Conservation (phyloP, 2,329 filamentous ascomycete genomes). For the Aspergillus puulaauensis region DNA sequence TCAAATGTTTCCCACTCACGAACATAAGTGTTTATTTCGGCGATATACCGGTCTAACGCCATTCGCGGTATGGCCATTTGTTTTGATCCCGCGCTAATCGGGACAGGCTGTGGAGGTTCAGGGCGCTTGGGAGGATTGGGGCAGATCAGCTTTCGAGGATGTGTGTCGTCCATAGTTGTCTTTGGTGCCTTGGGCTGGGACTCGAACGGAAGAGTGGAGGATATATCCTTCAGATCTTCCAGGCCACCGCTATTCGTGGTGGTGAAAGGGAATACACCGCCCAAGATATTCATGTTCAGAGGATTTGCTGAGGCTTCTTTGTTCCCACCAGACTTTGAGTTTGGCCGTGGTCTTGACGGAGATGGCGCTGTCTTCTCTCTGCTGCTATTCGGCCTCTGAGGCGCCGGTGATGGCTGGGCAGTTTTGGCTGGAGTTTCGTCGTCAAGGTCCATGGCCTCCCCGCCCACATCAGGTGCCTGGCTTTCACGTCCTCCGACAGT, state of each 20-base stretch:
- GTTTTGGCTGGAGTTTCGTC: conserved; percentile 30
- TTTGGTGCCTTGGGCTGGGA: conserved; percentile 51
- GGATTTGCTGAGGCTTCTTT: conserved; percentile 18
- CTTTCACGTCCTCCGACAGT: conserved; percentile 26
- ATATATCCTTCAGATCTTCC: conserved; percentile 54
- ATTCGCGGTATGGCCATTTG: conserved; percentile 42
- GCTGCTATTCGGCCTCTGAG: conserved; percentile 9
- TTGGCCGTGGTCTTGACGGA: conserved; percentile 9
- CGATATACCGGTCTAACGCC: conserved; percentile 53
- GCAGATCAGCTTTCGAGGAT: conserved; percentile 43
- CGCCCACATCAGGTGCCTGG: conserved; percentile 21
- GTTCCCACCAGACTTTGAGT: conserved; percentile 3
- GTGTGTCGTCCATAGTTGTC: conserved; percentile 39
- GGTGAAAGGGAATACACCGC: conserved; percentile 51
- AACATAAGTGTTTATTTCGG: conserved; percentile 56
- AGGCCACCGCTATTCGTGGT: conserved; percentile 49
- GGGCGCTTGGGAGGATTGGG: conserved; percentile 56
- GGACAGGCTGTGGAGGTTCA: conserved; percentile 26
- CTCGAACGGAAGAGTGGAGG: conserved; percentile 57
- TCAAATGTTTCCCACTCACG: conserved; percentile 58
- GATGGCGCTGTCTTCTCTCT: conserved; percentile 13
- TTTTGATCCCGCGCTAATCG: conserved; percentile 29
- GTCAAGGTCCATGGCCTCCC: conserved; percentile 50
- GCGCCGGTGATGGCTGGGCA: not conserved
- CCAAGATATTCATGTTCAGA: conserved; percentile 52